Evolutionary conservation across 1,139 yeast genomes (phyloP), one percentile per base, ranked within the genome.

Genomic region (Kodamaea fungicola): DNA sequence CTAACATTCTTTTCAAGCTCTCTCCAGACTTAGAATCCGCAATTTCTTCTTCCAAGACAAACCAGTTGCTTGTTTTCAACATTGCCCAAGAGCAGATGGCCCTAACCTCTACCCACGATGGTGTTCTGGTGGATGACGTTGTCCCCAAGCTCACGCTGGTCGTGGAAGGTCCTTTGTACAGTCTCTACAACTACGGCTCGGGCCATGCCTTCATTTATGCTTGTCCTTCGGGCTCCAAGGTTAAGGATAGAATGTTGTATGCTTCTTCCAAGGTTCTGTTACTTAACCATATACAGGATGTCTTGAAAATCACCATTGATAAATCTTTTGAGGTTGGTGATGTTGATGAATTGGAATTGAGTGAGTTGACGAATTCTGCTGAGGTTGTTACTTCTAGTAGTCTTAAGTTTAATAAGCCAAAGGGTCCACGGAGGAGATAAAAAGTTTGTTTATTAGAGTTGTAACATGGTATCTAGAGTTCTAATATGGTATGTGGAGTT

Each of bases 161-260:
- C 7, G 35, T 37, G 6, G 36, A 40, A 6, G 38, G 54, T 2
- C 63, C 65, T n/a, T 79, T 78, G 40, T 90, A 80, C 55, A 77
- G 81, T 25, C 51, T 90, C 16, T 78, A 73, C 54, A 69, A 69
- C 39, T 62, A 67, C 42, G 50, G 51, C 1, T 50, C 50, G 4
- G 50, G 47, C 6, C 52, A 55, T 34, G 76, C 74, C 25, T 88
- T 92, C 57, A 78, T 90, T 28, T 88, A 88, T 55, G 75, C 92
- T 6, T 90, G 97, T 59, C 97, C 98, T 3, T 79, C 94, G 0
- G 89, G 92, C 2, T 84, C 96, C 22, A 82, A 82, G 57, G 94
- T 92, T 33, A 85, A 83, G 59, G 95, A 89, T 39, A 76, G 97
- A 49, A 92, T 92, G 97, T 61, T 90, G 33, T 89, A 88, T 54